These are phyloP conservation scores for Ceratocystis papillata DNA, from an alignment of 2,329 filamentous ascomycete genomes.

Conservation along the genomic window DNA sequence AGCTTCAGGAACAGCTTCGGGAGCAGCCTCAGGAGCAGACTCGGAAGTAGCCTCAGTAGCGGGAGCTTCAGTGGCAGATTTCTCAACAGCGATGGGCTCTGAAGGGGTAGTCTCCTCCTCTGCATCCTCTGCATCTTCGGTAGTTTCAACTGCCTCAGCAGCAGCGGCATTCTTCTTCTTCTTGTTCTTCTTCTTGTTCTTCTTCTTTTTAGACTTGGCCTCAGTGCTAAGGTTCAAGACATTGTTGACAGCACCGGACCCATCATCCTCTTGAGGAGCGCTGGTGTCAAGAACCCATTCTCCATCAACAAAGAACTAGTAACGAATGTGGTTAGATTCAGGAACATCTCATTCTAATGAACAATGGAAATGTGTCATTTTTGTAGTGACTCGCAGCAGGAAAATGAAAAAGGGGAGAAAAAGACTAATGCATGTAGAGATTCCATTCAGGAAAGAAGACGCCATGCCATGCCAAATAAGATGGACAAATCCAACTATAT, in stretches of 20 bases:
- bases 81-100: constrained; percentile 23
- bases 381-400: not conserved
- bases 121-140: constrained; percentile 17
- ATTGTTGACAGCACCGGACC: constrained; percentile 83
- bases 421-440: not conserved
- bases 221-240: constrained; percentile 51
- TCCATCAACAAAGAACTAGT: constrained; percentile 87
- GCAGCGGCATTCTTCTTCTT: constrained; percentile 25
- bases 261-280: constrained; percentile 72
- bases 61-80: constrained; percentile 17
- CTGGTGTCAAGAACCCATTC: constrained; percentile 76
- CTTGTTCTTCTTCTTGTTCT: constrained; percentile 31
- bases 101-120: constrained; percentile 24
- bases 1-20: not conserved
- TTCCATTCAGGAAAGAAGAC: not conserved
- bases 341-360: not conserved
- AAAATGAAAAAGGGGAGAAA: not conserved
- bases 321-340: constrained; percentile 15
- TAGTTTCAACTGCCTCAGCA: constrained; percentile 8
- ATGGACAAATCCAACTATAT: not conserved
- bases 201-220: constrained; percentile 42
- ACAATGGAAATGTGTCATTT: not conserved
- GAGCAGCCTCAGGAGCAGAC: not conserved
- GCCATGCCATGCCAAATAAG: not conserved
- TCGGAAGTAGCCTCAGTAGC: constrained; percentile 7